These are phyloP conservation scores for Hymenoscyphus repandus DNA, from an alignment of 2,329 filamentous ascomycete species.

Conservation along the genomic window DNA sequence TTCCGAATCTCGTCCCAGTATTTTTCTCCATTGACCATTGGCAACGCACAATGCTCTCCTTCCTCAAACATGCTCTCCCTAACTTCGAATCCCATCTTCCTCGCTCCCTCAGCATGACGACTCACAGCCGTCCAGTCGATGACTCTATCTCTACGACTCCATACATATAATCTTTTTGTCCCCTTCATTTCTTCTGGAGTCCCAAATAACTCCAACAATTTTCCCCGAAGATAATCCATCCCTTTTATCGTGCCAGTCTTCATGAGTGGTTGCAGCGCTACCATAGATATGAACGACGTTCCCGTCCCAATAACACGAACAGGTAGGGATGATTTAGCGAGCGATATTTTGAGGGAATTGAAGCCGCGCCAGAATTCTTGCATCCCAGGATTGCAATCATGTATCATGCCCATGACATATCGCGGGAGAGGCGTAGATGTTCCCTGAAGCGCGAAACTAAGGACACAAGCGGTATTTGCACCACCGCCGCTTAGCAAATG, in stretches of 20 bases:
- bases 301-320: background rate
- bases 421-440: background rate
- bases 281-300: background rate
- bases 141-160: background rate
- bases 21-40: background rate
- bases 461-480: background rate
- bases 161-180: background rate
- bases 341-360: background rate
- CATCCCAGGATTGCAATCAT: background rate
- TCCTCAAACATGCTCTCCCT: background rate
- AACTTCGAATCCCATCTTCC: background rate
- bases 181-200: background rate
- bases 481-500: background rate
- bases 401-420: background rate
- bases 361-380: background rate
- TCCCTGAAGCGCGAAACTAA: background rate
- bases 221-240: background rate
- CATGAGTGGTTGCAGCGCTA: background rate
- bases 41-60: conserved; percentile 1
- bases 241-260: background rate
- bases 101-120: background rate
- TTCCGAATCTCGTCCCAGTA: background rate
- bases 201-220: background rate
- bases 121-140: background rate
- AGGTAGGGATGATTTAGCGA: background rate